phyloP scores from a whole-genome alignment of 345 rosid genomes.

The Acer negundo region DNA sequence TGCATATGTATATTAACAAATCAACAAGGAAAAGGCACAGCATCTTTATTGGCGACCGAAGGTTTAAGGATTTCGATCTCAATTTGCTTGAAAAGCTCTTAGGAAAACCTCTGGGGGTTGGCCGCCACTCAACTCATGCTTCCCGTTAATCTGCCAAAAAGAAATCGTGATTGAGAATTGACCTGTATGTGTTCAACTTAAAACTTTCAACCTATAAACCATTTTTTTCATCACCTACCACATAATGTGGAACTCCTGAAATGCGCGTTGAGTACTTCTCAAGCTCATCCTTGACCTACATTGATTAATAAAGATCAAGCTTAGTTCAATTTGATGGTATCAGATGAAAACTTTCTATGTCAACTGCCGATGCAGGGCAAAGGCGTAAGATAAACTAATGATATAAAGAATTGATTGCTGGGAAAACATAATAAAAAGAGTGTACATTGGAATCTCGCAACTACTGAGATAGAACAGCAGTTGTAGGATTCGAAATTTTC shows the following conservation, averaged over 20 bases:
- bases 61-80: conserved; percentile 20
- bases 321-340: conserved; percentile 13
- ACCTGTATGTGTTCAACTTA: background rate
- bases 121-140: conserved; percentile 72
- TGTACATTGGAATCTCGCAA: background rate
- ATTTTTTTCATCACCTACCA: conserved; percentile 43
- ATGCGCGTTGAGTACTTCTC: conserved; percentile 57
- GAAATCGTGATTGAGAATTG: background rate
- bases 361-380: background rate
- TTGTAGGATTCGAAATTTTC: background rate
- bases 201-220: background rate
- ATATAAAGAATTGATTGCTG: background rate
- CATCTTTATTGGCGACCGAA: conserved; percentile 6
- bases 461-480: background rate
- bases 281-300: conserved; percentile 75
- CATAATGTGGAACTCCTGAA: conserved; percentile 76
- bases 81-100: conserved; percentile 58
- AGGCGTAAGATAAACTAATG: background rate
- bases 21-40: background rate
- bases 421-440: background rate
- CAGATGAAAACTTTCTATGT: background rate
- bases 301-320: conserved; percentile 1
- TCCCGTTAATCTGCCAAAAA: conserved; percentile 74
- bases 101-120: conserved; percentile 74
- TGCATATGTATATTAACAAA: background rate